Evolutionary conservation across 169 alveolate species (phyloP), one percentile per base, ranked within the genome.

Genomic region (Eimeria falciformis): DNA sequence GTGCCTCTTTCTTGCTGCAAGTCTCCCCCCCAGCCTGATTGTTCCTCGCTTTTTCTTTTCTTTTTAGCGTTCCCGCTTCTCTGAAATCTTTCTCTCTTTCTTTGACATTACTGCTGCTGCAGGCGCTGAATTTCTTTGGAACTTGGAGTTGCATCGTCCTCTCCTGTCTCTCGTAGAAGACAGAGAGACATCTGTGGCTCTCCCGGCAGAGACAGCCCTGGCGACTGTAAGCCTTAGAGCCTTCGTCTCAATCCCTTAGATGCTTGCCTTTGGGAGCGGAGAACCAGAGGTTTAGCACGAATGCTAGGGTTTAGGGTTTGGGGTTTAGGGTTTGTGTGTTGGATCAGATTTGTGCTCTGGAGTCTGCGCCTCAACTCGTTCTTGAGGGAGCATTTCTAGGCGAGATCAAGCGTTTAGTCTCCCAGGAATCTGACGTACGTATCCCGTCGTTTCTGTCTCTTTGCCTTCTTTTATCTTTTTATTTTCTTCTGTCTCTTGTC

Each of bases 51-150:
- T 43, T 66, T 14, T 27, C 3, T 21, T 43, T 27, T 66, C 78
- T 3, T 12, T 2, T 66, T 66, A 5, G 43, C 27, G 33, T 66
- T 43, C 17, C 43, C 43, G 5, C 43, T 17, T 69, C 3, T 21
- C 43, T 14, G 14, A 14, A 7, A 50, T 69, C 25, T 69, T 33
- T 69, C 25, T 69, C 82, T 50, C 46, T 23, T 66, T n/a, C 78
- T 66, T 43, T 75, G 85, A 9, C 37, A 27, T 45, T 40, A 23
- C 81, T 69, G 85, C 65, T 75, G 85, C 58, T 43, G 65, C 85
- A 75, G 85, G 85, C 40, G 62, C 40, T 27, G 65, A 43, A 37
- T 75, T 40, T 21, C 5, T 75, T 14, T 75, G 85, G 85, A 46
- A 46, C 21, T 65, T 75, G 66, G 85, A 46, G 65, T 65, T 75